Base-by-base conservation (phyloP, 2,329 filamentous ascomycete species). In the Thelonectria rubi region DNA sequence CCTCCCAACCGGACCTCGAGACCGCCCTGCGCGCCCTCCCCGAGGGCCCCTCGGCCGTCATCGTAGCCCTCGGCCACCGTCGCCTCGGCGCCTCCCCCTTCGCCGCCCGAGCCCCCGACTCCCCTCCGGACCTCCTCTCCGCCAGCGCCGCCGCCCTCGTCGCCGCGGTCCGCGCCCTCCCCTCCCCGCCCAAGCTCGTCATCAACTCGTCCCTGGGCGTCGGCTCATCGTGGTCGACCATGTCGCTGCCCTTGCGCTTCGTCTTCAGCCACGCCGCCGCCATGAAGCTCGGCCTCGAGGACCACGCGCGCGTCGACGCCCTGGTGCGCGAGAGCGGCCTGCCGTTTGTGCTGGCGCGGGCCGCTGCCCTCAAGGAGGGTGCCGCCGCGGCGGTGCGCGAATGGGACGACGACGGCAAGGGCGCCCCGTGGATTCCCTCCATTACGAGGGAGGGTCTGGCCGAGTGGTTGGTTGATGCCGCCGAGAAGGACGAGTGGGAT, bases 161-260 rank as follows among this genome's bases (percentile, higher is more conserved):
- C 2, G 77, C 81, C 57, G 75, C 77, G 15, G 75, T 79, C 15
- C 69, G 69, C 3, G 64, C 80, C 12, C 62, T 72, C 0, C 73
- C 69, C 4, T 81, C 81, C 0, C 73, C 76, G 10, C 51, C 63
- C 48, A 84, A 82, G 53, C 66, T 85, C 2, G 76, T 86, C 24
- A 74, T 83, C 49, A 79, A 86, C 72, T 83, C 80, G 12, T 79
- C 81, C 1, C 80, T 82, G 62, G 85, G 84, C 11, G 78, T 80
- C 1, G 82, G 80, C 0, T 71, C 76, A 30, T 85, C 83, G 5
- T 81, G 75, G 70, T 24, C 59, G 0, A 78, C 79, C 51, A 68
- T 84, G 59, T 72, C 77, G 45, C 78, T 74, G 34, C 71, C 79
- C 1, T 67, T 85, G 64, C 76, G 78, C 15, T 57, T 77, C 34